Conservation (phyloP, 805 yeast species). For the Maudiozyma pseudohumilis region DNA sequence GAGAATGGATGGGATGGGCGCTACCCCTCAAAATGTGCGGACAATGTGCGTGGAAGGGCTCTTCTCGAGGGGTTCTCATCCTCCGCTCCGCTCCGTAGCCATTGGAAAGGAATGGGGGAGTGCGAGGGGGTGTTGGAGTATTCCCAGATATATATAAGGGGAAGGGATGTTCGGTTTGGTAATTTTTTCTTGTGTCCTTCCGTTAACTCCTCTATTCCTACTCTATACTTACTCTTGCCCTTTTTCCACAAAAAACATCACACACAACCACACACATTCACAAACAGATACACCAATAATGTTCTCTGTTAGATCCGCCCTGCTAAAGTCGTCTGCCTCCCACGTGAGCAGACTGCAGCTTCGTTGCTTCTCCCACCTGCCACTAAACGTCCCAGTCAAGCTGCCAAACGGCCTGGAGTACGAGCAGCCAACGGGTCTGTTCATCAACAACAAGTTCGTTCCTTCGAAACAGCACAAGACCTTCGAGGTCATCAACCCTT, state of each 20-base stretch:
- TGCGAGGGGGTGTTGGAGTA: neutral
- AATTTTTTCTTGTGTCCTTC: too few relatives aligned
- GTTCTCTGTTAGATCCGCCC: slow-evolving; percentile 1
- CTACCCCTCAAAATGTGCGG: too few relatives aligned
- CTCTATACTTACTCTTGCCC: neutral
- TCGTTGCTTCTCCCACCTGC: slow-evolving; percentile 28
- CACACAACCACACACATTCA: neutral
- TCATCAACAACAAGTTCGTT: slow-evolving; percentile 67
- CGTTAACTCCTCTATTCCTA: too few relatives aligned
- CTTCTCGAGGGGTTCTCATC: too few relatives aligned
- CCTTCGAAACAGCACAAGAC: slow-evolving; percentile 48
- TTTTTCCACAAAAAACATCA: neutral
- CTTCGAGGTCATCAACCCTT: slow-evolving; percentile 54
- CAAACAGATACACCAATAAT: neutral
- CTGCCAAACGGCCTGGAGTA: slow-evolving; percentile 64
- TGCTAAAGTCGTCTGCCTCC: slow-evolving; percentile 3
- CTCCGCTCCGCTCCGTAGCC: too few relatives aligned
- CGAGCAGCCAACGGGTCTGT: slow-evolving; percentile 70
- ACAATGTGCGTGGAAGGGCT: too few relatives aligned
- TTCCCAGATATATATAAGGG: neutral
- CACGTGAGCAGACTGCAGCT: slow-evolving; percentile 4
- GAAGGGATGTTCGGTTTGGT: too few relatives aligned
- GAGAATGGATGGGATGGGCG: too few relatives aligned
- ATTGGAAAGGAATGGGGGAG: neutral
- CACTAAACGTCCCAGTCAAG: slow-evolving; percentile 39